A percentile compares a stretch with the other conserved stretches of the same genome.
Evolutionary conservation across 2,329 filamentous ascomycete genomes (phyloP).

Genomic region (Ascosphaera acerosa): DNA sequence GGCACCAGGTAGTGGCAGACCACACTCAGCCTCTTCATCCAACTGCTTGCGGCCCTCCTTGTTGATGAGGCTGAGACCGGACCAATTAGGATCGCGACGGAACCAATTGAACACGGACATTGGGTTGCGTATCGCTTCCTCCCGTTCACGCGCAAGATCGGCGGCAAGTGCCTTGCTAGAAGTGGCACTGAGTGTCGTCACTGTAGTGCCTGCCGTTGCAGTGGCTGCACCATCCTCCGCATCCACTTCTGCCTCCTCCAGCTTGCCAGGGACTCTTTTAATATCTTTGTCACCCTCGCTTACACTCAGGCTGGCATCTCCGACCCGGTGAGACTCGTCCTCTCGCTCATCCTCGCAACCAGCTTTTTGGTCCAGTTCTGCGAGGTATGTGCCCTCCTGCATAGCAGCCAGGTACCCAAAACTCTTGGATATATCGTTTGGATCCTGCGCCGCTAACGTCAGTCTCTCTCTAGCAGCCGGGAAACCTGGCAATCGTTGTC

Average conservation of each 20-base stretch:
- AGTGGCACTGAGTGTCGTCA: no score
- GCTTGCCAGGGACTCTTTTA: no score
- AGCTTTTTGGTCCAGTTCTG: constrained; percentile 19
- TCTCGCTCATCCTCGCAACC: no score
- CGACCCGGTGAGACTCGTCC: no score
- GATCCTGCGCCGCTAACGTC: not conserved
- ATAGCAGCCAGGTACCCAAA: constrained; percentile 21
- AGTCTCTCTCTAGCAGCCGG: not conserved
- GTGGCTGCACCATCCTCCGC: no score
- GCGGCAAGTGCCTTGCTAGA: no score
- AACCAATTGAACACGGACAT: constrained; percentile 94
- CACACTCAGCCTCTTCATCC: no score
- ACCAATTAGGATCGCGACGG: constrained; percentile 33
- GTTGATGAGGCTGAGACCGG: constrained; percentile 22
- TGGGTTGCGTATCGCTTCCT: constrained; percentile 44
- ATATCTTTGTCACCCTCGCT: no score
- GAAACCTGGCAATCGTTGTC: not conserved
- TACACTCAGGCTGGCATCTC: constrained; percentile 30
- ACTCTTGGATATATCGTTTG: constrained; percentile 9
- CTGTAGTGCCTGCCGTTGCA: no score
- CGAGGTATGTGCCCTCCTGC: constrained; percentile 19
- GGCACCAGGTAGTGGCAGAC: no score
- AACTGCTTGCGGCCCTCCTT: constrained; percentile 65
- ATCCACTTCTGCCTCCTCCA: no score
- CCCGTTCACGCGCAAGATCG: constrained; percentile 28